phyloP scores from a whole-genome alignment of 768 basidiomycete species.

The Rhodotorula diobovata region DNA sequence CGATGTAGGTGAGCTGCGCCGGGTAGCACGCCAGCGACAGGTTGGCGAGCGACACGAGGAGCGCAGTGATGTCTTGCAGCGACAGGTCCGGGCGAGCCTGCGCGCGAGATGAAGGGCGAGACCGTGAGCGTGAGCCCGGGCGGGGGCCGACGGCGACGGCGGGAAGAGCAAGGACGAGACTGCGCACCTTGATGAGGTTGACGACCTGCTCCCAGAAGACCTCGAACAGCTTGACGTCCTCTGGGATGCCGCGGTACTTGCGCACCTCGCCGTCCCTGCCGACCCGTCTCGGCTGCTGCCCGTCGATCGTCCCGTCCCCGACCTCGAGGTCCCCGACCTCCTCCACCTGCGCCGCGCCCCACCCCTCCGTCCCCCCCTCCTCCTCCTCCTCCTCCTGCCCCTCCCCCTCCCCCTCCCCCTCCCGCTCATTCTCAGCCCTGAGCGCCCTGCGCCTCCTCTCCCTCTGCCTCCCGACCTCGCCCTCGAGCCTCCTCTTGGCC shows the following conservation, averaged over 20 bases:
- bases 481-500: conserved; percentile 78
- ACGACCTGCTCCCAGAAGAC: conserved; percentile 99
- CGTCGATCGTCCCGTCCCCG: conserved; percentile 35
- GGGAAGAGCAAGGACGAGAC: background rate
- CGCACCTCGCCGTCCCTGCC: conserved; percentile 57
- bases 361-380: conserved; percentile 32
- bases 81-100: conserved; percentile 95
- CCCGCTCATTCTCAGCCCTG: background rate
- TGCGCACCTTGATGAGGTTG: conserved; percentile 80
- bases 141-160: no score
- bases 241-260: conserved; percentile 92
- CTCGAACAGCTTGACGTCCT: conserved; percentile 91
- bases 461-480: conserved; percentile 67
- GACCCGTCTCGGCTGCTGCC: background rate
- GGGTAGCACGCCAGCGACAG: conserved; percentile 95
- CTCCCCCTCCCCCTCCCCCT: conserved; percentile 11
- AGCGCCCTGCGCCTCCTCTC: conserved; percentile 1
- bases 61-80: conserved; percentile 94
- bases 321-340: conserved; percentile 11
- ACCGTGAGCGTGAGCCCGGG: background rate
- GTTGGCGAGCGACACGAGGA: conserved; percentile 90
- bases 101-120: no score
- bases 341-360: conserved; percentile 16
- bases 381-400: conserved; percentile 1
- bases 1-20: conserved; percentile 91